These are phyloP conservation scores for Fusarium tupiense DNA, from an alignment of 2,329 filamentous ascomycete genomes.

Conservation along the genomic window DNA sequence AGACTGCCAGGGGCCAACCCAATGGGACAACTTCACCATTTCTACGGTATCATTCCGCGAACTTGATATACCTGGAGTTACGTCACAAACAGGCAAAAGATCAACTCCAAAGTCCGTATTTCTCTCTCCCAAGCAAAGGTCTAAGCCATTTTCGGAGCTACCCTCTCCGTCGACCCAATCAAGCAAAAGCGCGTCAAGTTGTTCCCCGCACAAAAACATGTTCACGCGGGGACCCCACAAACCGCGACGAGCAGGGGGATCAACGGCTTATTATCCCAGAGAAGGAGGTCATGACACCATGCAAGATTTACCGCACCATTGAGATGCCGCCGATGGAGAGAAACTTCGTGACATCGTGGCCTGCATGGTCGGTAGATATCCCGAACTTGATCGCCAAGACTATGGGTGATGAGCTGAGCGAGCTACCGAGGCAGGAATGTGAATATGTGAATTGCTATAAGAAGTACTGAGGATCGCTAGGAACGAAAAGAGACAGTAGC, in stretches of 20 bases:
- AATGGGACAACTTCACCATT: background rate
- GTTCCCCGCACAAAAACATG: conserved; percentile 13
- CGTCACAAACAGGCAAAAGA: conserved; percentile 15
- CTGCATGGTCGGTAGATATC: conserved; percentile 8
- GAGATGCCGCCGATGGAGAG: background rate
- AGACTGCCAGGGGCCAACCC: background rate
- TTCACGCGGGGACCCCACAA: conserved; percentile 26
- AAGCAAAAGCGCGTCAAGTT: background rate
- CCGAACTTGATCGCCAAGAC: conserved; percentile 11
- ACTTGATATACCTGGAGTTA: background rate
- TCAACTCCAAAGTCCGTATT: background rate
- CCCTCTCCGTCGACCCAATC: conserved; percentile 15
- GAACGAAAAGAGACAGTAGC: background rate
- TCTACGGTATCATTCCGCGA: background rate
- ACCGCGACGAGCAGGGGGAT: background rate
- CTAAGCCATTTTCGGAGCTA: background rate
- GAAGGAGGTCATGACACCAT: conserved; percentile 7
- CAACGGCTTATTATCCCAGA: conserved; percentile 6
- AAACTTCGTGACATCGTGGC: background rate
- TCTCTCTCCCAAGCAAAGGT: background rate
- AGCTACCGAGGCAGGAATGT: conserved; percentile 1
- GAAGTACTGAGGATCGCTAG: background rate
- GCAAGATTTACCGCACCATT: conserved; percentile 14
- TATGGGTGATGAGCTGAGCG: background rate
- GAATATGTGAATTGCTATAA: background rate